Conservation (phyloP, 768 basidiomycete genomes). For the Mycena floridula region DNA sequence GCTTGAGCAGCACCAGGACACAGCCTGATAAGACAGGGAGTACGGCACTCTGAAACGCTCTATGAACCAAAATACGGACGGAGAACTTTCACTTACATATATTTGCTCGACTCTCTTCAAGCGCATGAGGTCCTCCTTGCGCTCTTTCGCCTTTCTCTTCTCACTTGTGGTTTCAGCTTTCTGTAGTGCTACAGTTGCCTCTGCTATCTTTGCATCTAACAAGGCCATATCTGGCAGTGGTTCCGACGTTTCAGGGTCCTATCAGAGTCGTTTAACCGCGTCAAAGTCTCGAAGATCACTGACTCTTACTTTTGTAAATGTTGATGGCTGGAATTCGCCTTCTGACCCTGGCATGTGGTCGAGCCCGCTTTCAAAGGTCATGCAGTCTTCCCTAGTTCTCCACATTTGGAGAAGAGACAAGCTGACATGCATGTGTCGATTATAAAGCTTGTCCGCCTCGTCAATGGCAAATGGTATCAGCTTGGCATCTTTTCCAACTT, state of each 20-base stretch:
- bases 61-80: neutral
- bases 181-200: constrained; percentile 46
- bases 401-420: constrained; percentile 90
- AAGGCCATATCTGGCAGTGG: constrained; percentile 67
- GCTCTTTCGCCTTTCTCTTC: constrained; percentile 57
- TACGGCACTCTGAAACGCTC: constrained; percentile 58
- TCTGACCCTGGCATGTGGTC: constrained; percentile 72
- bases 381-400: constrained; percentile 92
- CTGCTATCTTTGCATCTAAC: constrained; percentile 69
- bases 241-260: constrained; percentile 59
- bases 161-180: constrained; percentile 46
- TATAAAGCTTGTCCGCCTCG: constrained; percentile 89
- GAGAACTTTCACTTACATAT: constrained; percentile 60
- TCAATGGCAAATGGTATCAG: constrained; percentile 95
- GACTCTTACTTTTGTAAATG: constrained; percentile 35
- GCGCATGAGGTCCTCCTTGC: constrained; percentile 77
- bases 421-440: constrained; percentile 85
- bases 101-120: constrained; percentile 88
- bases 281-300: neutral
- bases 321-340: constrained; percentile 47
- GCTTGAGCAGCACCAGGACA: constrained; percentile 90
- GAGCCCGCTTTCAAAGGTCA: constrained; percentile 88
- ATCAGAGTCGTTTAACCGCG: constrained; percentile 2
- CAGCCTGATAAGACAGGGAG: constrained; percentile 83
- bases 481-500: constrained; percentile 47